These are phyloP conservation scores for Allodekkera sacchari DNA, from an alignment of 805 yeast species.

Conservation along the genomic window DNA sequence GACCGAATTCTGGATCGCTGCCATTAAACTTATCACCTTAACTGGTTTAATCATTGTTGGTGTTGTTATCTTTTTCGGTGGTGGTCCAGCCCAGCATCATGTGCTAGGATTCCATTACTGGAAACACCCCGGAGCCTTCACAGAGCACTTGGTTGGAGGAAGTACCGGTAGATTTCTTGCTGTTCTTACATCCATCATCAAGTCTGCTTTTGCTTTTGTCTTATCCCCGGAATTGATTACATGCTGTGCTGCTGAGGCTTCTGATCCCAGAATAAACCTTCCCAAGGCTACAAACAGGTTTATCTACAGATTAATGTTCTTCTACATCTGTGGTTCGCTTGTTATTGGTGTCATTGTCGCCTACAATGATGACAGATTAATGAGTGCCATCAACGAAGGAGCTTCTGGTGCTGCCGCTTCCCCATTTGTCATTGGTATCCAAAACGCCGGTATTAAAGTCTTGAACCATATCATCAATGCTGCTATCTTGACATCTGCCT, in stretches of 20 bases:
- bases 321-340: slow-evolving; percentile 26
- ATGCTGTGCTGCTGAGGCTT: slow-evolving; percentile 26
- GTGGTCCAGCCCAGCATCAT: slow-evolving; percentile 43
- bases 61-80: slow-evolving; percentile 54
- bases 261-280: slow-evolving; percentile 23
- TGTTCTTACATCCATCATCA: slow-evolving; percentile 53
- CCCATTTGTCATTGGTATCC: slow-evolving; percentile 81
- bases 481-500: slow-evolving; percentile 44
- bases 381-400: slow-evolving; percentile 40
- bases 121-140: slow-evolving; percentile 36
- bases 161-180: slow-evolving; percentile 56
- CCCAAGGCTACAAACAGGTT: slow-evolving; percentile 27
- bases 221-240: slow-evolving; percentile 26
- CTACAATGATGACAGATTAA: slow-evolving; percentile 30
- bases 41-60: slow-evolving; percentile 52
- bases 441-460: slow-evolving; percentile 54
- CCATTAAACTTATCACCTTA: slow-evolving; percentile 56
- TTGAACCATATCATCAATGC: slow-evolving; percentile 76
- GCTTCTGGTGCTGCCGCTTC: slow-evolving; percentile 63
- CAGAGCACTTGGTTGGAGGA: slow-evolving; percentile 41
- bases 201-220: slow-evolving; percentile 59
- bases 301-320: slow-evolving; percentile 24
- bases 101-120: slow-evolving; percentile 38
- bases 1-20: slow-evolving; percentile 59
- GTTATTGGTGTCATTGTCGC: slow-evolving; percentile 44